A percentile compares a stretch with the other conserved stretches of the same genome.
phyloP scores from a whole-genome alignment of 768 basidiomycete species.

The Trametes villosa region DNA sequence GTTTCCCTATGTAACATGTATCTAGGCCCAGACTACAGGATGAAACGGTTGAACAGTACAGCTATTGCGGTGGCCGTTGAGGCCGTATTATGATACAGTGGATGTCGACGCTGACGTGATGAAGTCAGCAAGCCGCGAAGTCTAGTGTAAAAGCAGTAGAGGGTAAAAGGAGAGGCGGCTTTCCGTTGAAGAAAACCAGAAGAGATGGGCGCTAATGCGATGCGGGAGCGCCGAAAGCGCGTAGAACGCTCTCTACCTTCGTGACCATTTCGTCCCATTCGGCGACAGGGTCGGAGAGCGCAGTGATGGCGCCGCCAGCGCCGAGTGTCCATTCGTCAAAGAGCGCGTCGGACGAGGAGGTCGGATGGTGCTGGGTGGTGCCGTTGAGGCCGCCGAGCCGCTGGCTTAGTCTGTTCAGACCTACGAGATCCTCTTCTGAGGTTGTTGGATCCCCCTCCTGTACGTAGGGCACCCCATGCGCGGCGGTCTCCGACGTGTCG shows the following conservation, averaged over 20 bases:
- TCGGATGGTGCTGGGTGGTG: neutral
- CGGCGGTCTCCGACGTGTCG: slow-evolving; percentile 8
- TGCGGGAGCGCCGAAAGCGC: slow-evolving; percentile 49
- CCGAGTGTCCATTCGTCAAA: slow-evolving; percentile 77
- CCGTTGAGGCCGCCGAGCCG: neutral
- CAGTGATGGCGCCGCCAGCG: slow-evolving; percentile 97
- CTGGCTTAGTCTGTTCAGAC: neutral
- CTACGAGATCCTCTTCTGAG: no score
- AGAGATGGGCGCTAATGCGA: neutral
- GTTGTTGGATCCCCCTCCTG: no score
- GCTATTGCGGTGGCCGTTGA: slow-evolving; percentile 16
- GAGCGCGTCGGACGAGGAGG: neutral
- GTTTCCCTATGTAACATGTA: no score
- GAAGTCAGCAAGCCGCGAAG: slow-evolving; percentile 10
- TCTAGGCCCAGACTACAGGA: neutral
- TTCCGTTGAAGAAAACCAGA: slow-evolving; percentile 1
- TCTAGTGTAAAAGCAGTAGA: neutral
- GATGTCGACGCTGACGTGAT: slow-evolving; percentile 16
- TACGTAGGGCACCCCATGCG: no score
- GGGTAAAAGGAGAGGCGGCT: neutral
- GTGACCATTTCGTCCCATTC: slow-evolving; percentile 96
- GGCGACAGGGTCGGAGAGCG: slow-evolving; percentile 78
- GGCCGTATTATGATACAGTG: slow-evolving; percentile 22
- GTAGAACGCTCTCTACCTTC: slow-evolving; percentile 82
- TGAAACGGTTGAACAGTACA: slow-evolving; percentile 15